Percentiles rank a stretch among this genome's conserved stretches.
Evolutionary conservation across 305 asterid species (phyloP).

Genomic region (Rubia balearica): DNA sequence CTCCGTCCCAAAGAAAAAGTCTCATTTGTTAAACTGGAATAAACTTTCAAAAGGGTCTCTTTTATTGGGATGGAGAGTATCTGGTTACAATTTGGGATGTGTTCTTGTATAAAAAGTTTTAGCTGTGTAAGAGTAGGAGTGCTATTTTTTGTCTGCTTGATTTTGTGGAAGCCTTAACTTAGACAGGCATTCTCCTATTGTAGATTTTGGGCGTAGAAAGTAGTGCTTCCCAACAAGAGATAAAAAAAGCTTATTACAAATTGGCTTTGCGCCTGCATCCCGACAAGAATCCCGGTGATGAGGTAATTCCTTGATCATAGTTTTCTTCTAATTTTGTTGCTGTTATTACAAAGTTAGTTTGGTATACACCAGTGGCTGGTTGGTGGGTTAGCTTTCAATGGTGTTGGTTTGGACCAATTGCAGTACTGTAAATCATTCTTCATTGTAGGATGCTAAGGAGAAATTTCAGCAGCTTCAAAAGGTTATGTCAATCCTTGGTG

Average conservation of each 20-base stretch:
- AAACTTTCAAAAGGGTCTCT: background rate
- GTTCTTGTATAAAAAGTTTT: background rate
- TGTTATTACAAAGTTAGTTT: background rate
- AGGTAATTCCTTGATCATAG: conserved; percentile 34
- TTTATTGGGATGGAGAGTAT: background rate
- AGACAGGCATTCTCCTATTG: background rate
- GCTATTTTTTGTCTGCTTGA: background rate
- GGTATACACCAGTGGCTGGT: no score
- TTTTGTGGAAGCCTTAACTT: background rate
- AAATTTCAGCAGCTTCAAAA: conserved; percentile 93
- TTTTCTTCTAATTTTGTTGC: conserved; percentile 9
- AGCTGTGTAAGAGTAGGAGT: background rate
- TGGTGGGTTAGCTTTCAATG: no score
- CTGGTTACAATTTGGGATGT: background rate
- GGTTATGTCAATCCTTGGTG: conserved; percentile 86
- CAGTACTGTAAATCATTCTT: background rate
- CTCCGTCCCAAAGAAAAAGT: no score
- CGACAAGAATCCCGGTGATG: conserved; percentile 82
- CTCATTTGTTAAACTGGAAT: no score
- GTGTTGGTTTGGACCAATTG: no score
- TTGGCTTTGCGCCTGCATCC: conserved; percentile 85
- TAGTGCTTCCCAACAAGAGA: conserved; percentile 71
- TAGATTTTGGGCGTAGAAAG: conserved; percentile 44
- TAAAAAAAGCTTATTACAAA: conserved; percentile 81
- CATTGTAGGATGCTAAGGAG: conserved; percentile 76